phyloP scores from a whole-genome alignment of 192 early-diverging fungal species.

The Neocallimastix lanati region DNA sequence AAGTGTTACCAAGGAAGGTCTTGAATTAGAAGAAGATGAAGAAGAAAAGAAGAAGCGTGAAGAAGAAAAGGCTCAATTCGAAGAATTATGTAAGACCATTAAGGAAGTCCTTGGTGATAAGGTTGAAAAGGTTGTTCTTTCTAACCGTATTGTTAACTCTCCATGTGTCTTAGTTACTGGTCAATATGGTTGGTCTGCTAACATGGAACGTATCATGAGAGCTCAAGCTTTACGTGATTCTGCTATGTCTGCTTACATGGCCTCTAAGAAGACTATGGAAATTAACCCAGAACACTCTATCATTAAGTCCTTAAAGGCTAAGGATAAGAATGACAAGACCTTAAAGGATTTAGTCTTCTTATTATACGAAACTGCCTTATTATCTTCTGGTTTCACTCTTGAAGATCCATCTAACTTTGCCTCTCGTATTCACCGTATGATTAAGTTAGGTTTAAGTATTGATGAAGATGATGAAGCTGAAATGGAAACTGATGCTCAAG shows the following conservation, averaged over 20 bases:
- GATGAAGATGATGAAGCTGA: conserved; percentile 56
- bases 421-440: conserved; percentile 95
- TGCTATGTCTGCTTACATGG: conserved; percentile 99
- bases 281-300: conserved; percentile 92
- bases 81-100: conserved; percentile 81
- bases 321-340: conserved; percentile 97
- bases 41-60: conserved; percentile 91
- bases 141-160: conserved; percentile 91
- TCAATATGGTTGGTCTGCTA: conserved; percentile 98
- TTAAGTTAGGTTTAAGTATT: conserved; percentile 92
- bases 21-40: conserved; percentile 97
- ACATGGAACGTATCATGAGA: conserved; percentile 99
- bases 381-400: conserved; percentile 92
- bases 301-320: conserved; percentile 81
- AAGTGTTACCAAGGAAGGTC: conserved; percentile 95
- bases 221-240: conserved; percentile 98
- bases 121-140: conserved; percentile 85
- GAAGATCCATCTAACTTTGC: conserved; percentile 89
- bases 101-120: conserved; percentile 99
- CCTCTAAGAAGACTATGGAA: conserved; percentile 97
- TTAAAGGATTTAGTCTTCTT: conserved; percentile 91
- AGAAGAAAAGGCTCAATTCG: conserved; percentile 78
- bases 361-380: conserved; percentile 85
- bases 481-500: conserved; percentile 8
- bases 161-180: conserved; percentile 98